phyloP scores from a whole-genome alignment of 1,284 basidiomycete genomes.

The Inonotus obliquus region DNA sequence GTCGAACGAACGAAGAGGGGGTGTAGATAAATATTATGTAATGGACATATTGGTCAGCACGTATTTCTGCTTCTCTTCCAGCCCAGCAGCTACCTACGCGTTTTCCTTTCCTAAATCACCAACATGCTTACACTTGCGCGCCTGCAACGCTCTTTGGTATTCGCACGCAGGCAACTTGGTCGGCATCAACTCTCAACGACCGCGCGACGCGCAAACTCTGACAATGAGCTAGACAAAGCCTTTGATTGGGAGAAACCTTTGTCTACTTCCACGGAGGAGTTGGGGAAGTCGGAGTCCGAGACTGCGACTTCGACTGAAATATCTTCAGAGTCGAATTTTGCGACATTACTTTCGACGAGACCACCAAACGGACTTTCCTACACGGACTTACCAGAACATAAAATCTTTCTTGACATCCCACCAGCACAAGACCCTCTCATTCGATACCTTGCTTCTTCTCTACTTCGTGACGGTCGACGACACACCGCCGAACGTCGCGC shows the following conservation, averaged over 20 bases:
- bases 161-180: background rate
- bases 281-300: background rate
- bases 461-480: conserved; percentile 68
- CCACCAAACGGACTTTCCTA: conserved; percentile 14
- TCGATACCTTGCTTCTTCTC: conserved; percentile 60
- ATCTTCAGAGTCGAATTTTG: background rate
- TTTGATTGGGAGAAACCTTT: background rate
- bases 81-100: no score
- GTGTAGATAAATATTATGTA: background rate
- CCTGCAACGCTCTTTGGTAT: conserved; percentile 9
- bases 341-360: background rate
- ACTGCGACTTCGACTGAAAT: background rate
- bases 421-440: conserved; percentile 75
- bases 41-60: background rate
- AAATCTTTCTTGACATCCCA: conserved; percentile 49
- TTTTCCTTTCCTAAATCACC: no score
- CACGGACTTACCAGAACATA: conserved; percentile 13
- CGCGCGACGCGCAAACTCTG: background rate
- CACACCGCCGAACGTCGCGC: conserved; percentile 57
- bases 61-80: background rate
- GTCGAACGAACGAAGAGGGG: no score
- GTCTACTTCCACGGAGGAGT: background rate
- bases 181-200: conserved; percentile 12
- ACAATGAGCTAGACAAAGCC: background rate
- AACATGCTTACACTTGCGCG: conserved; percentile 1